Percentiles rank a stretch among this genome's conserved stretches.
Conservation (phyloP, 352 stramenopile genomes). For the Phytophthora constricta region DNA sequence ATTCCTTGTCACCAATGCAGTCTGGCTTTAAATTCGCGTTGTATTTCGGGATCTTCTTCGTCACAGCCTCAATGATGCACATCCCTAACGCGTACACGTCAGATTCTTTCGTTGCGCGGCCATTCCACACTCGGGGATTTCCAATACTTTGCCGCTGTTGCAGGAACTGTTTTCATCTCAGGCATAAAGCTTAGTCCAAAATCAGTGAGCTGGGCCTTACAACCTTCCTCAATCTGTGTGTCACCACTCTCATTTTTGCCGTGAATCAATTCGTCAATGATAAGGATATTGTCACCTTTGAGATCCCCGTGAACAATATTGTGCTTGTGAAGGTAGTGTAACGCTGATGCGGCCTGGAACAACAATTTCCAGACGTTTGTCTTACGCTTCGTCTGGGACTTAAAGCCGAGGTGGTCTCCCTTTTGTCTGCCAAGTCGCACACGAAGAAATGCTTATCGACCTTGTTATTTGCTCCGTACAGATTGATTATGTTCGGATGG, state of each 20-base stretch:
- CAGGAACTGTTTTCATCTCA: too few relatives aligned
- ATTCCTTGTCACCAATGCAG: too few relatives aligned
- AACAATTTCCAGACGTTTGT: not conserved
- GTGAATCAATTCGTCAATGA: not conserved
- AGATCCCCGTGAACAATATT: conserved; percentile 5
- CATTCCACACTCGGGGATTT: too few relatives aligned
- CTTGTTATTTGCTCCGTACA: conserved; percentile 3
- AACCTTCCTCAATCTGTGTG: too few relatives aligned
- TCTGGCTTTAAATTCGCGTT: too few relatives aligned
- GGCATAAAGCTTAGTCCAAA: conserved; percentile 5
- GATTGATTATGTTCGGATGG: conserved; percentile 8
- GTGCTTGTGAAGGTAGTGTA: not conserved
- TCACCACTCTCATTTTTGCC: too few relatives aligned
- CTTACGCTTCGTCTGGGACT: not conserved
- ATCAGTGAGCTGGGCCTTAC: conserved; percentile 3
- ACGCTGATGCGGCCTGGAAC: not conserved
- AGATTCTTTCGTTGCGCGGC: too few relatives aligned
- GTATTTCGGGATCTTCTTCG: too few relatives aligned
- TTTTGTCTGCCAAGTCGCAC: conserved; percentile 6
- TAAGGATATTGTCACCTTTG: conserved; percentile 7
- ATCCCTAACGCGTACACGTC: too few relatives aligned
- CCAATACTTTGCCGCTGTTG: too few relatives aligned
- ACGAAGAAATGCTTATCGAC: conserved; percentile 4
- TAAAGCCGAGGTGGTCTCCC: not conserved
- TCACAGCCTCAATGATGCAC: too few relatives aligned